Evolutionary conservation across 805 yeast genomes (phyloP).

Genomic region (Myxozyma mucilagina): DNA sequence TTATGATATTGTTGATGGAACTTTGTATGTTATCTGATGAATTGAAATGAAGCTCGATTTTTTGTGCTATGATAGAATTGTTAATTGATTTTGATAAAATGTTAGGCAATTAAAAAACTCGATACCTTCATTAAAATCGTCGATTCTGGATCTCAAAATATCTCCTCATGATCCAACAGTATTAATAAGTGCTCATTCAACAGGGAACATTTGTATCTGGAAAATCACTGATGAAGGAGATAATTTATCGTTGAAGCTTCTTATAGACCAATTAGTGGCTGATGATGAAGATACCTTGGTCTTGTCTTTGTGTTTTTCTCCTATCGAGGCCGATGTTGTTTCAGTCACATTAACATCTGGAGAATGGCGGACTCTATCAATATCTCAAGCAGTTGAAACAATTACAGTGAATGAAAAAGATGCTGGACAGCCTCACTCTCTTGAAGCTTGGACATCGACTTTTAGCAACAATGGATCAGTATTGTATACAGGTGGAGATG

Average conservation of each 20-base stretch:
- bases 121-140: slow-evolving; percentile 37
- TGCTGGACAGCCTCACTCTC: slow-evolving; percentile 48
- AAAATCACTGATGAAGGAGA: slow-evolving; percentile 33
- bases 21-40: slow-evolving; percentile 8
- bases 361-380: slow-evolving; percentile 42
- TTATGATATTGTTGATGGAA: slow-evolving; percentile 39
- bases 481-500: slow-evolving; percentile 85
- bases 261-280: not conserved
- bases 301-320: slow-evolving; percentile 65
- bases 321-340: slow-evolving; percentile 43
- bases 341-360: slow-evolving; percentile 73
- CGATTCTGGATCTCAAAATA: slow-evolving; percentile 76
- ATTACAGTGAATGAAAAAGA: not conserved
- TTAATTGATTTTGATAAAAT: not conserved
- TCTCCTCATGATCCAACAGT: slow-evolving; percentile 53
- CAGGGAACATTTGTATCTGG: slow-evolving; percentile 76
- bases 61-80: not conserved
- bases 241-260: not conserved
- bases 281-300: slow-evolving; percentile 14
- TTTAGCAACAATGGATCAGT: slow-evolving; percentile 49
- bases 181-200: slow-evolving; percentile 72
- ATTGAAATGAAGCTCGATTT: not conserved
- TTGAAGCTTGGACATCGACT: slow-evolving; percentile 92
- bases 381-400: slow-evolving; percentile 31
- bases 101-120: slow-evolving; percentile 10